Base-by-base conservation (phyloP, 2,329 filamentous ascomycete species). In the Aspergillus sp. region DNA sequence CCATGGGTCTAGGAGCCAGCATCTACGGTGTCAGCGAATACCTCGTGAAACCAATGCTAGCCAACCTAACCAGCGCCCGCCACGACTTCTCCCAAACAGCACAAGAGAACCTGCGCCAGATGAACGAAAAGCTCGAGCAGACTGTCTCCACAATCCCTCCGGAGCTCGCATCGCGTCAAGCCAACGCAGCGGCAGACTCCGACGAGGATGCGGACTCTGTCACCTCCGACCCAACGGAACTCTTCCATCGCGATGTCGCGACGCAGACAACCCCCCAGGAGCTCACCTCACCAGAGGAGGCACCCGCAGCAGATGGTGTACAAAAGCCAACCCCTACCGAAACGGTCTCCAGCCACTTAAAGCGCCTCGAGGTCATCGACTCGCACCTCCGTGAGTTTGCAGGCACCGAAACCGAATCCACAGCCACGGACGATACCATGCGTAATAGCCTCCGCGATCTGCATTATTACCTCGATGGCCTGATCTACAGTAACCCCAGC, bases 181-280 rank as follows among this genome's bases (percentile, higher is more conserved):
- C 49, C 35, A 51, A 32, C 52, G 57, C 26, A 52, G 28, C 56
- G 47, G 38, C 44, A 28, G 48, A 57, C 30, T 4, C 3, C 41
- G 49, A 50, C 8, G 71, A 71, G 12, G 75, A 79, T 39, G 58
- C 57, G 9, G 75, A 76, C 26, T 76, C 73, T 39, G 56, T 71
- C 10, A 70, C 68, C 46, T 80, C 77, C 8, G 80, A 83, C 53
- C 78, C 79, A 2, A 80, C 79, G 1, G 79, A 82, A 59, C 75
- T 83, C 36, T 84, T 79, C 61, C 78, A 82, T 60, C 73, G 80
- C 30, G 80, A 83, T 55, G 75, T 78, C 49, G 80, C 78, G 43
- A 82, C 79, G 0, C 80, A 84, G 57, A 83, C 81, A 2, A 74
- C 73, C 2, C 76, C 76, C 28, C 61, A 62, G 0, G 52, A 59